phyloP scores from a whole-genome alignment of 495 filamentous ascomycete species.

The Penicillium samsonianum region DNA sequence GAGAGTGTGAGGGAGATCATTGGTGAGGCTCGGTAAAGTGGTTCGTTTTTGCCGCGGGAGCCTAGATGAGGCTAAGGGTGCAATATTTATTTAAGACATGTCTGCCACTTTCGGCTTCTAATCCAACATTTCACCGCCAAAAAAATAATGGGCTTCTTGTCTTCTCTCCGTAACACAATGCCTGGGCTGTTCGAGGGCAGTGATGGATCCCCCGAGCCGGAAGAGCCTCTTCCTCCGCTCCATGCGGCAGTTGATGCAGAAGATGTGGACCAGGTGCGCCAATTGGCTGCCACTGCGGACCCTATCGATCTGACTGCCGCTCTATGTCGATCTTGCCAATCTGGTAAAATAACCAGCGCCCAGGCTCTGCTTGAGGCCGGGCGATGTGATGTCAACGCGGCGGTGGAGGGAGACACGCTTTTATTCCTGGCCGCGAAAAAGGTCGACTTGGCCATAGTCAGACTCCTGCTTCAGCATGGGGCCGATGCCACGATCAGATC shows the following conservation, averaged over 20 bases:
- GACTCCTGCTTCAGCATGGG: slow-evolving; percentile 1
- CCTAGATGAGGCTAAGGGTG: neutral
- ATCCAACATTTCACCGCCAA: neutral
- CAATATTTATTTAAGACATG: neutral
- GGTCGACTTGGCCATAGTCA: neutral
- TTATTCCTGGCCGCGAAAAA: slow-evolving; percentile 8
- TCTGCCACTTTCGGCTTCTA: neutral
- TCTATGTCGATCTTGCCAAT: slow-evolving; percentile 10
- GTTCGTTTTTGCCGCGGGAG: neutral
- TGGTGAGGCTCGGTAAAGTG: neutral
- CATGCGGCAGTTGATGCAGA: slow-evolving; percentile 6
- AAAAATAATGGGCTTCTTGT: neutral
- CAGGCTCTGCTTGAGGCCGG: slow-evolving; percentile 6
- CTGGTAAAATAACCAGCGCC: neutral
- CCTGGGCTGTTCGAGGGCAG: neutral
- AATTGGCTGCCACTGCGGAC: slow-evolving; percentile 5
- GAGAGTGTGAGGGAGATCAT: neutral
- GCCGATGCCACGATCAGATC: slow-evolving; percentile 1
- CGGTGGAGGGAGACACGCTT: slow-evolving; percentile 6
- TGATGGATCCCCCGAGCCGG: no score
- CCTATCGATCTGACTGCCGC: slow-evolving; percentile 5
- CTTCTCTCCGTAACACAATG: slow-evolving; percentile 2
- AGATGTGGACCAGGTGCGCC: slow-evolving; percentile 8
- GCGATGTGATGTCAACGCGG: slow-evolving; percentile 10
- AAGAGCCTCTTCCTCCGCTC: slow-evolving; percentile 2